Conservation (phyloP, 2,329 filamentous ascomycete species). For the Alternaria hordeiaustralica region DNA sequence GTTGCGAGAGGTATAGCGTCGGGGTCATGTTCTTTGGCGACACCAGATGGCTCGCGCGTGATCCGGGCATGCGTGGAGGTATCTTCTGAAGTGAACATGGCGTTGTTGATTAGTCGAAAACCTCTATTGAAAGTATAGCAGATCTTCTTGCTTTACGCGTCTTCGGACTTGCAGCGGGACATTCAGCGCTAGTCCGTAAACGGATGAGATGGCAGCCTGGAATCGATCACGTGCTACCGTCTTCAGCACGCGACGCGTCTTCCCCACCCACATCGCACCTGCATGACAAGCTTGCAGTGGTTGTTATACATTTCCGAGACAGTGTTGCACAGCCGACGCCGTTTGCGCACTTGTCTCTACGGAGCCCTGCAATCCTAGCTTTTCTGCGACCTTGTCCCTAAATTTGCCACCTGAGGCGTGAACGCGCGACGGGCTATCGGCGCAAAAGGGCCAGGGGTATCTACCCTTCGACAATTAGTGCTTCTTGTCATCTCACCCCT, state of each 20-base stretch:
- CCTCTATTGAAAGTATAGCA: not conserved
- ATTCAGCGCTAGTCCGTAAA: not conserved
- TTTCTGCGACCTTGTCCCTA: slow-evolving; percentile 2
- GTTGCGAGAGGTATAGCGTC: not conserved
- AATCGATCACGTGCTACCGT: slow-evolving; percentile 8
- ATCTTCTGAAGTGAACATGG: not conserved
- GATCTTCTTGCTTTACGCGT: not conserved
- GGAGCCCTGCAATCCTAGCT: not conserved
- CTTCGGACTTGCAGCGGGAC: not conserved
- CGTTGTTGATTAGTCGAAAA: not conserved
- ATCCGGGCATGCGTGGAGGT: not conserved
- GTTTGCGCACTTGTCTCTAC: not conserved
- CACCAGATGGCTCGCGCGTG: not conserved
- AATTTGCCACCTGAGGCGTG: slow-evolving; percentile 38
- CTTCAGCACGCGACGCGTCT: slow-evolving; percentile 9
- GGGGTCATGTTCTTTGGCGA: not conserved
- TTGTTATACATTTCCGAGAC: not conserved
- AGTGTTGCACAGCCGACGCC: not conserved
- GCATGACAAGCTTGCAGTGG: not conserved
- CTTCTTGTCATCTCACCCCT: slow-evolving; percentile 9
- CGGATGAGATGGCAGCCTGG: not conserved
- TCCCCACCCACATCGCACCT: slow-evolving; percentile 2
- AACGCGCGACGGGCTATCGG: slow-evolving; percentile 33
- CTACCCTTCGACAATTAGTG: slow-evolving; percentile 24
- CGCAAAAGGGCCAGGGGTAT: slow-evolving; percentile 29